A percentile compares a stretch with the other conserved stretches of the same genome.
phyloP scores from a whole-genome alignment of 257 asterid species.

The Jacaranda mimosifolia region DNA sequence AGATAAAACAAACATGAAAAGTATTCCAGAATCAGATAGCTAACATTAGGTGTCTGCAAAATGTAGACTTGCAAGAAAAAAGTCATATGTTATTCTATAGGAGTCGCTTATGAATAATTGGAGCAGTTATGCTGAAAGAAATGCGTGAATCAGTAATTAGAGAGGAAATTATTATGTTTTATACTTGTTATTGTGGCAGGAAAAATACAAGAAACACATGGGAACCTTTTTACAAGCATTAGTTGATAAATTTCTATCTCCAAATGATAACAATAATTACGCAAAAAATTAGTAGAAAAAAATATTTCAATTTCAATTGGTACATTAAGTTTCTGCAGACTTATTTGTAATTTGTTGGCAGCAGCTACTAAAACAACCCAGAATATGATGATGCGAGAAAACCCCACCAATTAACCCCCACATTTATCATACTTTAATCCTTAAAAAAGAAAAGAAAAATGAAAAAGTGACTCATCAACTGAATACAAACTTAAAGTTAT shows the following conservation, averaged over 20 bases:
- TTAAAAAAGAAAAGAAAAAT: neutral
- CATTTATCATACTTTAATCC: slow-evolving; percentile 13
- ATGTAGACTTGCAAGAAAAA: slow-evolving; percentile 18
- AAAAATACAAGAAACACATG: slow-evolving; percentile 26
- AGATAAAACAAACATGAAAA: neutral
- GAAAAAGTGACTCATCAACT: slow-evolving; percentile 21
- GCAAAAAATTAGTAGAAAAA: too few species aligned
- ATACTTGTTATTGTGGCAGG: slow-evolving; percentile 16
- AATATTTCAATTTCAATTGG: neutral
- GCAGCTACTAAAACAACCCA: slow-evolving; percentile 8
- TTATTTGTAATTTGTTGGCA: slow-evolving; percentile 19
- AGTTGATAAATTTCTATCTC: too few species aligned
- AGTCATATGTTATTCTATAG: slow-evolving; percentile 1
- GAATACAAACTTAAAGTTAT: slow-evolving; percentile 23
- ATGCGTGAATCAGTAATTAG: neutral
- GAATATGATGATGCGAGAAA: slow-evolving; percentile 12
- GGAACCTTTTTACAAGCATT: neutral
- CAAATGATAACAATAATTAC: too few species aligned
- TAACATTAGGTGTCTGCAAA: slow-evolving; percentile 2
- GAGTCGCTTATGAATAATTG: slow-evolving; percentile 21
- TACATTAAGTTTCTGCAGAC: slow-evolving; percentile 1
- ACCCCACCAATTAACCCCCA: neutral
- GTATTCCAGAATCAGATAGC: slow-evolving; percentile 19
- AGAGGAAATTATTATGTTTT: neutral
- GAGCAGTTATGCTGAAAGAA: slow-evolving; percentile 8